Conservation (phyloP, 2,329 filamentous ascomycete species). For the Neonectria neomacrospora region DNA sequence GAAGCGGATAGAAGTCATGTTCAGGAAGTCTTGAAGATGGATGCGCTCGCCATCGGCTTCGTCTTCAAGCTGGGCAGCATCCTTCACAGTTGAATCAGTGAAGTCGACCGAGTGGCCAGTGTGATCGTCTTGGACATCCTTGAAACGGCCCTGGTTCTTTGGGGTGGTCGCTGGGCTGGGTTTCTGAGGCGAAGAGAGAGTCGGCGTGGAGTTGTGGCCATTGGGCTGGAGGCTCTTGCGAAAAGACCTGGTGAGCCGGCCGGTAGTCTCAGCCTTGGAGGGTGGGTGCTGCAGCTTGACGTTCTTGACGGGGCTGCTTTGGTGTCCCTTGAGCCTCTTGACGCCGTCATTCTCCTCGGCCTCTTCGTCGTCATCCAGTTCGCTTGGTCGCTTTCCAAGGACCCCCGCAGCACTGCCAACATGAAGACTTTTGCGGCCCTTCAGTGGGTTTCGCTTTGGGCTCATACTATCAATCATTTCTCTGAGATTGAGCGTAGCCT, state of each 20-base stretch:
- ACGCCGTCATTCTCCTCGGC: conserved; percentile 68
- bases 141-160: conserved; percentile 65
- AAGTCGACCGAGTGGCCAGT: conserved; percentile 58
- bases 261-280: conserved; percentile 73
- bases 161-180: conserved; percentile 63
- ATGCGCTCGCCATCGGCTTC: conserved; percentile 71
- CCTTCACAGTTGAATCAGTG: conserved; percentile 53
- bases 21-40: conserved; percentile 90
- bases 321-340: conserved; percentile 77
- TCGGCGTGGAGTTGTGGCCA: conserved; percentile 55
- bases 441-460: conserved; percentile 75
- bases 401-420: conserved; percentile 79
- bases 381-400: conserved; percentile 77
- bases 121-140: conserved; percentile 61
- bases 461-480: conserved; percentile 83
- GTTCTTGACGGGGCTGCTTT: conserved; percentile 81
- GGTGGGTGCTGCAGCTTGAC: conserved; percentile 76
- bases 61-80: conserved; percentile 56
- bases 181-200: conserved; percentile 61
- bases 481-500: conserved; percentile 74
- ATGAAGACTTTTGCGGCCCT: conserved; percentile 79
- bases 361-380: conserved; percentile 75
- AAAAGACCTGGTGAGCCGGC: conserved; percentile 64
- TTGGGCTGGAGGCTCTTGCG: conserved; percentile 59
- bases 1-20: conserved; percentile 96